These are phyloP conservation scores for Pichia insulana DNA, from an alignment of 805 yeast genomes.

Conservation along the genomic window DNA sequence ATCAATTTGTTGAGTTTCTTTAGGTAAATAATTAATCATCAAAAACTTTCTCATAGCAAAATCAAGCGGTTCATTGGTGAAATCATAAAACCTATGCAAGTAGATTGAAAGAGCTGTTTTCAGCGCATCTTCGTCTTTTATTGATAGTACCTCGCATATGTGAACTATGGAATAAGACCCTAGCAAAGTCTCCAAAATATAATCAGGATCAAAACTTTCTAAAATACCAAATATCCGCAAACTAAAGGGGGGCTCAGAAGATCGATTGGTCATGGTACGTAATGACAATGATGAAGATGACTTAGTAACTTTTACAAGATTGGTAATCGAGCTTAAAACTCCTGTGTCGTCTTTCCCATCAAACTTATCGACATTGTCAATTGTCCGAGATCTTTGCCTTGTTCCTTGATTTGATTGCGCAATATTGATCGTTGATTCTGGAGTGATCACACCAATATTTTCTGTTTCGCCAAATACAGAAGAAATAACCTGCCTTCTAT, in stretches of 20 bases:
- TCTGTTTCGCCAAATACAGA: background rate
- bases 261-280: too few relatives aligned
- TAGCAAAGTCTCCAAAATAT: slow-evolving; percentile 27
- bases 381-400: slow-evolving; percentile 27
- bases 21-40: slow-evolving; percentile 51
- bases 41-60: slow-evolving; percentile 54
- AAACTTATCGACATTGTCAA: slow-evolving; percentile 21
- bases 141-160: slow-evolving; percentile 24
- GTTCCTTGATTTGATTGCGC: slow-evolving; percentile 3
- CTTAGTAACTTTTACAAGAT: slow-evolving; percentile 21
- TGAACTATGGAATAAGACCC: slow-evolving; percentile 19
- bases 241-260: too few relatives aligned
- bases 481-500: slow-evolving; percentile 1
- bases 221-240: too few relatives aligned
- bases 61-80: slow-evolving; percentile 51
- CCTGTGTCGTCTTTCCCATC: slow-evolving; percentile 15
- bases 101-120: slow-evolving; percentile 17
- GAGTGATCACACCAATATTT: too few relatives aligned
- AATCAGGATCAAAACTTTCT: slow-evolving; percentile 23
- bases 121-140: slow-evolving; percentile 24
- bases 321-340: slow-evolving; percentile 23
- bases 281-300: slow-evolving; percentile 5
- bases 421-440: too few relatives aligned
- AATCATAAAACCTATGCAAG: slow-evolving; percentile 35
- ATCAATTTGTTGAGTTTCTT: slow-evolving; percentile 71